These are phyloP conservation scores for Scheffersomyces cryptocercus DNA, from an alignment of 1,139 yeast species.

Conservation along the genomic window DNA sequence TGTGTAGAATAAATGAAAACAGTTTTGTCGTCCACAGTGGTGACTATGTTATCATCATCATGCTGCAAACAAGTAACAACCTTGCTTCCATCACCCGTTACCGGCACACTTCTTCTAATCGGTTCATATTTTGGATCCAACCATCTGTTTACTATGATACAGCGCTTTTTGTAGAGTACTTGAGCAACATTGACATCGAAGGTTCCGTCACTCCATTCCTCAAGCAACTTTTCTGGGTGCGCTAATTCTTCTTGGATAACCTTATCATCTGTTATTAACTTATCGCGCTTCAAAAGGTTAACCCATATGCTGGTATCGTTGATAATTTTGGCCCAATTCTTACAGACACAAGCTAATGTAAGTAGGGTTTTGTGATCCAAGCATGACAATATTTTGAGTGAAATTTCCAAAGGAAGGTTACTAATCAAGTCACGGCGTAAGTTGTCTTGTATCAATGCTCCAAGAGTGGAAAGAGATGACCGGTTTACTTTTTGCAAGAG, in stretches of 20 bases:
- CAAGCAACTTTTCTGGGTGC: conserved; percentile 25
- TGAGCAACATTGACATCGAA: conserved; percentile 41
- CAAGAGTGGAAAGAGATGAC: conserved; percentile 66
- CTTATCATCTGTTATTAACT: conserved; percentile 43
- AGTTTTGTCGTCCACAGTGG: conserved; percentile 88
- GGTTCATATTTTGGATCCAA: conserved; percentile 75
- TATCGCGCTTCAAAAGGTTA: conserved; percentile 53
- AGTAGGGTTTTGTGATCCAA: conserved; percentile 68
- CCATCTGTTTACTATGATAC: conserved; percentile 76
- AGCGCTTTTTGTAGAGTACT: conserved; percentile 65
- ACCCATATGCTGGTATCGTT: conserved; percentile 66
- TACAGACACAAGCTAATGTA: conserved; percentile 64
- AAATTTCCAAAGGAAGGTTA: conserved; percentile 75
- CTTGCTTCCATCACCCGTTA: conserved; percentile 65
- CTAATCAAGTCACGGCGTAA: conserved; percentile 74
- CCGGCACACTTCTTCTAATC: conserved; percentile 64
- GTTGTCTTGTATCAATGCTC: conserved; percentile 56
- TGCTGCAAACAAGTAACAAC: conserved; percentile 94
- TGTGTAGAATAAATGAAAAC: conserved; percentile 80
- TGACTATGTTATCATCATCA: conserved; percentile 86
- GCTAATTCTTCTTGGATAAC: conserved; percentile 38
- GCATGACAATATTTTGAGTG: conserved; percentile 64
- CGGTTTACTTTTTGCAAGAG: conserved; percentile 68
- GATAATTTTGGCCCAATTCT: conserved; percentile 65
- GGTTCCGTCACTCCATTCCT: conserved; percentile 31